These are phyloP conservation scores for Kwoniella sp. DNA, from an alignment of 768 basidiomycete genomes.

Conservation along the genomic window DNA sequence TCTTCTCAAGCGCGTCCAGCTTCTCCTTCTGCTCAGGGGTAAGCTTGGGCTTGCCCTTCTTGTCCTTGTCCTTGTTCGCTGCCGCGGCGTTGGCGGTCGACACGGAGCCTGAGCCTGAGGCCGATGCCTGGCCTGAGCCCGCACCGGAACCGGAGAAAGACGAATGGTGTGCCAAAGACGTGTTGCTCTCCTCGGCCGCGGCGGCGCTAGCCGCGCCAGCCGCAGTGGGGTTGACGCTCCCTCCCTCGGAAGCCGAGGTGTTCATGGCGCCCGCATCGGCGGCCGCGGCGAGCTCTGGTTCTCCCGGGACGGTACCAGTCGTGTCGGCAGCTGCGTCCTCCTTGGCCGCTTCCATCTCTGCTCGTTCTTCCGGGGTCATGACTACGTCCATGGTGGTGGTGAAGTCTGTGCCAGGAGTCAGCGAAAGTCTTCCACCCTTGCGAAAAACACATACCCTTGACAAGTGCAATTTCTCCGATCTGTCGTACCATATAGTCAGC, in stretches of 20 bases:
- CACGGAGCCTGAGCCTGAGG: conserved; percentile 17
- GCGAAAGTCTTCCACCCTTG: neutral
- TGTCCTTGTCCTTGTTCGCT: conserved; percentile 40
- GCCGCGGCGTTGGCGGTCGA: neutral
- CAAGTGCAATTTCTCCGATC: conserved; percentile 95
- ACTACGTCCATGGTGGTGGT: conserved; percentile 65
- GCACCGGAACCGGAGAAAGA: conserved; percentile 22
- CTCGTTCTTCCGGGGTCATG: conserved; percentile 88
- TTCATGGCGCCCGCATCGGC: conserved; percentile 20
- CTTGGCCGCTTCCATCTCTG: conserved; percentile 73
- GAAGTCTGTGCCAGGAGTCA: conserved; percentile 71
- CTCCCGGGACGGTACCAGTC: conserved; percentile 32
- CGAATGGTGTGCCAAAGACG: conserved; percentile 26
- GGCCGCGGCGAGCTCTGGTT: conserved; percentile 10
- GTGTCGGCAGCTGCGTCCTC: conserved; percentile 52
- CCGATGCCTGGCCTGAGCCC: conserved; percentile 16
- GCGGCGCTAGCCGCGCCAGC: conserved; percentile 12
- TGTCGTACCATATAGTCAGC: conserved; percentile 43
- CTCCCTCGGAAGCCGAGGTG: conserved; percentile 16
- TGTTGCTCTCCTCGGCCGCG: conserved; percentile 16
- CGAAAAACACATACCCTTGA: conserved; percentile 59
- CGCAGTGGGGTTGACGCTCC: conserved; percentile 23
- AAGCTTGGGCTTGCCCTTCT: conserved; percentile 54
- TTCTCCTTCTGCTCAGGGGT: conserved; percentile 81
- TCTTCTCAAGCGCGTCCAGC: conserved; percentile 72